These are phyloP conservation scores for Avena sativa DNA, from an alignment of 176 grass and related monocot genomes.

Conservation along the genomic window DNA sequence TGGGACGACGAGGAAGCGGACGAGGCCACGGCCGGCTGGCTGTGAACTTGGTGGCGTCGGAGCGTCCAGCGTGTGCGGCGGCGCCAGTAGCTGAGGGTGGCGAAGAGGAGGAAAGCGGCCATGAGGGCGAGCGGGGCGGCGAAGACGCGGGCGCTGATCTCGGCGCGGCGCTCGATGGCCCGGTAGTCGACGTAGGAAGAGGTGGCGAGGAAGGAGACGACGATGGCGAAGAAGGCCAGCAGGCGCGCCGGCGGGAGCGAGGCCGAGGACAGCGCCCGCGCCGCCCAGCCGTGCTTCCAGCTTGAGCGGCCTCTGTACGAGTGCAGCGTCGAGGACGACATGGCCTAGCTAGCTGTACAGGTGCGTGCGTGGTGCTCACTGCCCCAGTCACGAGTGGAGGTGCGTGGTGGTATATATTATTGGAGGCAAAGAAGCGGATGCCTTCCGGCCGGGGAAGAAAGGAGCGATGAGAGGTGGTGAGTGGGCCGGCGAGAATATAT, in stretches of 20 bases:
- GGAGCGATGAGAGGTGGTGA: constrained; percentile 19
- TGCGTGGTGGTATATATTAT: constrained; percentile 16
- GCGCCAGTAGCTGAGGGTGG: constrained; percentile 30
- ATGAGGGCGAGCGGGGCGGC: constrained; percentile 48
- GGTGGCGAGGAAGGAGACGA: constrained; percentile 72
- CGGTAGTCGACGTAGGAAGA: constrained; percentile 76
- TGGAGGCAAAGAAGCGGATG: constrained; percentile 10
- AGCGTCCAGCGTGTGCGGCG: constrained; percentile 53
- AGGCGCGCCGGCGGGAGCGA: constrained; percentile 71
- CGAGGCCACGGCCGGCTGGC: background rate
- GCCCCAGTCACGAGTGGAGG: background rate
- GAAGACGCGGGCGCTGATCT: constrained; percentile 60
- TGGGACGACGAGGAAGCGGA: background rate
- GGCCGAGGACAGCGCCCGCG: constrained; percentile 55
- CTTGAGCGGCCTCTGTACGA: constrained; percentile 30
- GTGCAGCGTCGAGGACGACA: constrained; percentile 63
- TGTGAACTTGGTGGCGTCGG: background rate
- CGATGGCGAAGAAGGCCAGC: constrained; percentile 79
- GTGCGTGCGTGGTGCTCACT: background rate
- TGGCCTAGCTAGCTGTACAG: background rate
- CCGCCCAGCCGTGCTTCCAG: constrained; percentile 70
- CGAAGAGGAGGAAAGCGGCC: constrained; percentile 51
- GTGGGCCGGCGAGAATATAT: constrained; percentile 27
- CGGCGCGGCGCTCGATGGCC: constrained; percentile 53
- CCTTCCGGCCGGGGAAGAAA: background rate